Evolutionary conservation across 2,329 filamentous ascomycete species (phyloP).

Genomic region (Dryadomyces quercivorus): DNA sequence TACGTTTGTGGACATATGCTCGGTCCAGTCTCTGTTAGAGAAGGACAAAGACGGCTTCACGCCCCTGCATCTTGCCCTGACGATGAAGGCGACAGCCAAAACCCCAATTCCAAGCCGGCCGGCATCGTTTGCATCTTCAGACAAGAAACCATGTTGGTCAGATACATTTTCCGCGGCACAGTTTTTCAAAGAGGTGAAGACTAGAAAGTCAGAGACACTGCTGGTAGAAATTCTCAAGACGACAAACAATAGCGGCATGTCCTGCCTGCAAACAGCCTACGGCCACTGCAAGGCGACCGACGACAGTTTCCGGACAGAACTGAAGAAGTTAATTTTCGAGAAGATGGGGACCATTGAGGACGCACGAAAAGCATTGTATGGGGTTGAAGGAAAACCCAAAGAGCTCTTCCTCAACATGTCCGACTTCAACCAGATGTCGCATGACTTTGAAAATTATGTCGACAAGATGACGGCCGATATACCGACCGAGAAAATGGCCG

Average conservation of each 20-base stretch:
- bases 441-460: neutral
- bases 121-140: neutral
- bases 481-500: neutral
- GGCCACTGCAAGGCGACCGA: neutral
- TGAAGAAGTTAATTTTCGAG: neutral
- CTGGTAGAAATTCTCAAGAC: neutral
- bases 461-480: neutral
- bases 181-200: neutral
- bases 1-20: neutral
- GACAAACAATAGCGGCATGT: neutral
- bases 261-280: neutral
- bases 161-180: neutral
- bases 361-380: neutral
- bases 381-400: neutral
- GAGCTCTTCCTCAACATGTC: constrained; percentile 2
- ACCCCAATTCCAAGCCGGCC: neutral
- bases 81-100: neutral
- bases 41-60: neutral
- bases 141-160: neutral
- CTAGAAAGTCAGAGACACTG: neutral
- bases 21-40: neutral
- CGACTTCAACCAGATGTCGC: neutral
- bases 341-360: neutral
- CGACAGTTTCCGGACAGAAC: neutral
- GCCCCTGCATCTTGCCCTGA: neutral